Base-by-base conservation (phyloP, 441 rosid species). In the Pelargonium australe region DNA sequence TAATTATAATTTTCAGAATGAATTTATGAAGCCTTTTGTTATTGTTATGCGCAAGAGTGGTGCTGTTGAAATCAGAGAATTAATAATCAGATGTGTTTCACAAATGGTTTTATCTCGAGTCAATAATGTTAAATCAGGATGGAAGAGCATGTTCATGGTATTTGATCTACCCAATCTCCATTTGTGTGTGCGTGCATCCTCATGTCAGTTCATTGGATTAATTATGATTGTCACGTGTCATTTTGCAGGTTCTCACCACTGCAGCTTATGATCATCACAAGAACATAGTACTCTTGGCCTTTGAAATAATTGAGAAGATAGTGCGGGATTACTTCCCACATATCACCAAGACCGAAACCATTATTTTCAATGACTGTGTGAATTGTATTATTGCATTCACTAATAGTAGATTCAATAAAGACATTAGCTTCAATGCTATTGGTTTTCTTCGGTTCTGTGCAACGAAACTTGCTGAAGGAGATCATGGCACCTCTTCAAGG, bases 91-190 rank as follows among this genome's bases (percentile, higher is more conserved):
- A 86, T 96, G 99, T 72, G 96, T 93, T 76, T 93, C 99, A 1
- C 99, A 96, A 75, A 96, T 96, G 98, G 99, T 96, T 72, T 79
- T 96, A 75, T 89, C 97, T 66, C 97, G 98, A 66, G 99, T 96
- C 75, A 91, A 86, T 73, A 91, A 91, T 80, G 98, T 96, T 57
- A 96, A 96, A 79, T 96, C 99, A 11, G 99, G 99, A 69, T 96
- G 99, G 99, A 96, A 96, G 84, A 96, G 99, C 95, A 91, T 96
- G 99, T 96, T 96, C 83, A 85, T 96, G 99, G 99, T 95, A 90
- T 70, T 77, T 75, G 68, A 71, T 75, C 66, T 78, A 58, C 43
- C 44, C 41, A 63, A 47, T 47, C 41, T 51, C 40, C 20, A 28
- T 69, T 44, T 45, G 19, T 63, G 43, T 20, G 19, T 37, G 53